phyloP scores from a whole-genome alignment of 1,284 basidiomycete species.

The Mycena citricolor region DNA sequence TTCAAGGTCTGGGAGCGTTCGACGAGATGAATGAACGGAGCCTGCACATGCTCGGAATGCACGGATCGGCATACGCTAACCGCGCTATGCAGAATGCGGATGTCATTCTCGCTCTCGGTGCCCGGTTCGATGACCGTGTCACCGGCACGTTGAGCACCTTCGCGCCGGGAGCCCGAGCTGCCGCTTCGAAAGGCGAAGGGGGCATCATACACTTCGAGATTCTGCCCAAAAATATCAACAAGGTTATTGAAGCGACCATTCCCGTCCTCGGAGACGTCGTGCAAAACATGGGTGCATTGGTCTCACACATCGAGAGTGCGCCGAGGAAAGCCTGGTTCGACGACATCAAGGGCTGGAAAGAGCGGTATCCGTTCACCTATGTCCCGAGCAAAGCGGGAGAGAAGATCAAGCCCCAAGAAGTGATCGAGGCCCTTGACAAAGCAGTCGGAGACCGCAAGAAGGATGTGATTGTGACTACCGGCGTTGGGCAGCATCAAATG shows the following conservation, averaged over 20 bases:
- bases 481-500: conserved; percentile 99
- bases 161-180: conserved; percentile 87
- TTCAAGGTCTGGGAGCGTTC: conserved; percentile 94
- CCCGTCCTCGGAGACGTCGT: conserved; percentile 94
- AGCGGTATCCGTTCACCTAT: conserved; percentile 89
- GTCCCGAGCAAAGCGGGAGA: conserved; percentile 63
- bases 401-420: conserved; percentile 94
- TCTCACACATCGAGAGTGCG: conserved; percentile 72
- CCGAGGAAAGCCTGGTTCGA: conserved; percentile 80
- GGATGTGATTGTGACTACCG: conserved; percentile 87
- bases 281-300: conserved; percentile 77
- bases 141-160: conserved; percentile 91
- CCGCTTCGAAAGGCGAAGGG: conserved; percentile 83
- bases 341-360: conserved; percentile 86
- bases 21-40: conserved; percentile 88
- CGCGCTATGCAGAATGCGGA: conserved; percentile 97
- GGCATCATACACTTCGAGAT: conserved; percentile 99
- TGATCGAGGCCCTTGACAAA: conserved; percentile 87
- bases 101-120: conserved; percentile 95
- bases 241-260: conserved; percentile 94
- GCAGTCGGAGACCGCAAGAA: conserved; percentile 80
- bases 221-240: conserved; percentile 98
- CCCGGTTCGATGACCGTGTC: conserved; percentile 96
- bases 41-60: conserved; percentile 99
- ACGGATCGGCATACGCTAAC: conserved; percentile 97